These are phyloP conservation scores for Tuber umbilicatum DNA, from an alignment of 495 filamentous ascomycete genomes.

Conservation along the genomic window DNA sequence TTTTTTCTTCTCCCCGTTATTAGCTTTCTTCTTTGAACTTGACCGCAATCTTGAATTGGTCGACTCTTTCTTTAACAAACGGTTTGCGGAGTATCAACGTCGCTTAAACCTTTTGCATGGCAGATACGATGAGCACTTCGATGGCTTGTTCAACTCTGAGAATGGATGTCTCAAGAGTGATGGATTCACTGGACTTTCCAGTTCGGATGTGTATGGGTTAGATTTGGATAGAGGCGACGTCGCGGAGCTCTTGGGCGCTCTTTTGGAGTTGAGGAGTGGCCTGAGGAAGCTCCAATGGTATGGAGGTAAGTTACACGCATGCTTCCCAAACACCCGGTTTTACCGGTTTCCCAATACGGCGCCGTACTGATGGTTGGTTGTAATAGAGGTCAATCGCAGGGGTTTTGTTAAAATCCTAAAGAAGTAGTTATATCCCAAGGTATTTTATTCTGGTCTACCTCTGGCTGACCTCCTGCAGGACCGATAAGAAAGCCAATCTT, in stretches of 20 bases:
- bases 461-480: conserved; percentile 17
- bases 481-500: conserved; percentile 41
- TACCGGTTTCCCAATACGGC: not conserved
- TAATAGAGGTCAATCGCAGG: conserved; percentile 74
- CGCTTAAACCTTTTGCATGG: conserved; percentile 77
- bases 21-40: conserved; percentile 89
- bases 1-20: conserved; percentile 38
- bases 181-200: conserved; percentile 34
- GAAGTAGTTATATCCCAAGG: conserved; percentile 49
- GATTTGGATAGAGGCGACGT: conserved; percentile 63
- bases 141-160: conserved; percentile 26
- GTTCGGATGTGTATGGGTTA: conserved; percentile 46
- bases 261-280: conserved; percentile 79
- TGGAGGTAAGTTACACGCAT: conserved; percentile 45
- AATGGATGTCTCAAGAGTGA: conserved; percentile 47
- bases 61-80: conserved; percentile 92
- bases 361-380: conserved; percentile 12
- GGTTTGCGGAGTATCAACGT: conserved; percentile 72
- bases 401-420: conserved; percentile 98
- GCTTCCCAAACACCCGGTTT: not conserved
- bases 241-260: conserved; percentile 79
- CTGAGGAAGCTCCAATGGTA: conserved; percentile 94
- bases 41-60: conserved; percentile 96
- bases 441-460: not conserved
- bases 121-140: conserved; percentile 58